A percentile compares a stretch with the other conserved stretches of the same genome.
Evolutionary conservation across 768 basidiomycete genomes (phyloP).

Genomic region (Tricholoma bakamatsutake): DNA sequence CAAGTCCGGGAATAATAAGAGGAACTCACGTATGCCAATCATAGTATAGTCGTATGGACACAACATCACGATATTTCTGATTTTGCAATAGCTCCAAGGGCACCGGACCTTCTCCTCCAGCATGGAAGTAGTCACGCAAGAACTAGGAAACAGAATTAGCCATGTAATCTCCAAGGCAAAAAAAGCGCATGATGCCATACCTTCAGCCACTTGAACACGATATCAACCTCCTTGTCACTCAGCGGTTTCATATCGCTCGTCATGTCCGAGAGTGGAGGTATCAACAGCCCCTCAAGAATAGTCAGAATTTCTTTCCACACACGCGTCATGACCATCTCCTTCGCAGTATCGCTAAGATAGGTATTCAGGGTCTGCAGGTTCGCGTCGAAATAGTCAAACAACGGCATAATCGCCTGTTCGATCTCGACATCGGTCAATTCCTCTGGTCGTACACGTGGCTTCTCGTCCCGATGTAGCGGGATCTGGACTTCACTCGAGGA

Average conservation of each 20-base stretch:
- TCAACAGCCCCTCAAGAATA: conserved; percentile 81
- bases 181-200: conserved; percentile 28
- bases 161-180: not conserved
- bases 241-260: conserved; percentile 89
- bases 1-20: not conserved
- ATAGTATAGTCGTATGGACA: conserved; percentile 90
- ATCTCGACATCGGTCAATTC: conserved; percentile 90
- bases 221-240: conserved; percentile 93
- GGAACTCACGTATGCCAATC: conserved; percentile 83
- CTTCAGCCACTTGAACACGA: conserved; percentile 99
- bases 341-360: conserved; percentile 75
- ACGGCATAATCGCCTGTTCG: conserved; percentile 82
- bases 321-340: conserved; percentile 87
- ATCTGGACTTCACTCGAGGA: conserved; percentile 66
- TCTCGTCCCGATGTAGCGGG: conserved; percentile 68
- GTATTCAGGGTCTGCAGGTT: conserved; percentile 90
- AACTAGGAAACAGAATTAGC: conserved; percentile 46
- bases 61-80: conserved; percentile 87
- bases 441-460: conserved; percentile 71
- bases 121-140: conserved; percentile 91
- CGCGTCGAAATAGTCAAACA: conserved; percentile 96
- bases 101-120: conserved; percentile 87
- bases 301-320: conserved; percentile 95
- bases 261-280: conserved; percentile 84
- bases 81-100: conserved; percentile 85